A percentile compares a stretch with the other conserved stretches of the same genome.
These are phyloP conservation scores for Entoloma clypeatum DNA, from an alignment of 1,284 basidiomycete species.

Conservation along the genomic window DNA sequence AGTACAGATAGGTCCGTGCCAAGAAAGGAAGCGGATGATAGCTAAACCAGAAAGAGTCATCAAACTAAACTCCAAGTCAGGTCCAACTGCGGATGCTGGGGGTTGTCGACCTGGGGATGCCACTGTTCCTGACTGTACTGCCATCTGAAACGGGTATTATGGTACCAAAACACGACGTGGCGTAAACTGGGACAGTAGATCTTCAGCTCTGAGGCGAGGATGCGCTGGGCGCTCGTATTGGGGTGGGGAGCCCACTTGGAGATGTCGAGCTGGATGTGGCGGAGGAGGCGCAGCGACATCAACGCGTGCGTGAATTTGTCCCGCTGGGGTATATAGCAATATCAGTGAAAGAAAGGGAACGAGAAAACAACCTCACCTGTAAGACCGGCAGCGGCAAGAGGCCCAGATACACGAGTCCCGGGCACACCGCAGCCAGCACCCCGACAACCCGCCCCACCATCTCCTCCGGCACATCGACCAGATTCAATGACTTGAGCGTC, in stretches of 20 bases:
- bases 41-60: too few relatives aligned
- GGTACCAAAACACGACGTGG: slow-evolving; percentile 28
- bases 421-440: slow-evolving; percentile 21
- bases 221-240: slow-evolving; percentile 22
- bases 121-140: slow-evolving; percentile 5
- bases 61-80: slow-evolving; percentile 4
- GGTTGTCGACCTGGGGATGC: slow-evolving; percentile 10
- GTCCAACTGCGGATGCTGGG: slow-evolving; percentile 13
- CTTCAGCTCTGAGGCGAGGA: slow-evolving; percentile 28
- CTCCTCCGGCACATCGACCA: slow-evolving; percentile 28
- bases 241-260: slow-evolving; percentile 26
- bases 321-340: slow-evolving; percentile 18
- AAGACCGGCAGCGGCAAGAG: slow-evolving; percentile 26
- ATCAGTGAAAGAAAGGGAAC: background rate
- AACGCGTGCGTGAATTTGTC: slow-evolving; percentile 27
- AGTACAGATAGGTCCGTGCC: too few relatives aligned
- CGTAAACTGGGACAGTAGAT: slow-evolving; percentile 27
- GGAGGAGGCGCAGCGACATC: slow-evolving; percentile 25
- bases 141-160: slow-evolving; percentile 26
- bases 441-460: slow-evolving; percentile 17
- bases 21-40: too few relatives aligned
- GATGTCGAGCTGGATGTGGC: slow-evolving; percentile 31
- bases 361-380: slow-evolving; percentile 19
- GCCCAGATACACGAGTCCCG: slow-evolving; percentile 25
- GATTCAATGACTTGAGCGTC: slow-evolving; percentile 25